Base-by-base conservation (phyloP, 805 yeast genomes). In the Starmerella sirachaensis region DNA sequence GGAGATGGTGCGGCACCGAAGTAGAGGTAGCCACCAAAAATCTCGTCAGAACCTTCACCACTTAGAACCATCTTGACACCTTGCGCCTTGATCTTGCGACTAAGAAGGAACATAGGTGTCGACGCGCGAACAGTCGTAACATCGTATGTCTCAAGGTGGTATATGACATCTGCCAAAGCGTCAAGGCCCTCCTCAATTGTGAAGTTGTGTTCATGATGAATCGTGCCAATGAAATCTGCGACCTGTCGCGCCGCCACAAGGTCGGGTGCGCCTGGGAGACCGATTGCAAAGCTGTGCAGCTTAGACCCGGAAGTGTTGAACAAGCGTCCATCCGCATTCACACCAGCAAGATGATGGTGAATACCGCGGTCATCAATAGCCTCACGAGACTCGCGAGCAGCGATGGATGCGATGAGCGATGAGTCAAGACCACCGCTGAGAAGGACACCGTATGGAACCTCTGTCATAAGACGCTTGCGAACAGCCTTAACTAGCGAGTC, bases 51-150 rank as follows among this genome's bases (percentile, higher is more conserved):
- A 47, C 99, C 99, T 66, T 91, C 99, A 59, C 99, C 99, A 26
- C 94, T 82, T 41, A 91, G 67, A 28, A 91, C 99, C 99, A 91
- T 91, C 76, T 91, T 91, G 54, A 91, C 94, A 62, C 98, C 99
- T 65, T 88, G 96, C 36, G 98, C 98, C 70, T 91, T 91, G 69
- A 91, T 91, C 68, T 91, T 91, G 63, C 99, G 74, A 12, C 94
- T 79, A 50, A 91, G 68, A 54, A 91, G 67, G 69, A 86, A 91
- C 99, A 91, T 91, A 51, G 99, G 99, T 29, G 98, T 91, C 8
- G 97, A 86, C 23, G 99, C 99, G 65, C 99, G 78, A 59, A 91
- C 86, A 35, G 99, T 91, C 51, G 99, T 91, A 49, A 91, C 99
- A 61, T 91, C 99, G 56, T 78, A 91, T 24, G 99, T 91, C 68